phyloP scores from a whole-genome alignment of 1,284 basidiomycete genomes.

The Entoloma clypeatum region DNA sequence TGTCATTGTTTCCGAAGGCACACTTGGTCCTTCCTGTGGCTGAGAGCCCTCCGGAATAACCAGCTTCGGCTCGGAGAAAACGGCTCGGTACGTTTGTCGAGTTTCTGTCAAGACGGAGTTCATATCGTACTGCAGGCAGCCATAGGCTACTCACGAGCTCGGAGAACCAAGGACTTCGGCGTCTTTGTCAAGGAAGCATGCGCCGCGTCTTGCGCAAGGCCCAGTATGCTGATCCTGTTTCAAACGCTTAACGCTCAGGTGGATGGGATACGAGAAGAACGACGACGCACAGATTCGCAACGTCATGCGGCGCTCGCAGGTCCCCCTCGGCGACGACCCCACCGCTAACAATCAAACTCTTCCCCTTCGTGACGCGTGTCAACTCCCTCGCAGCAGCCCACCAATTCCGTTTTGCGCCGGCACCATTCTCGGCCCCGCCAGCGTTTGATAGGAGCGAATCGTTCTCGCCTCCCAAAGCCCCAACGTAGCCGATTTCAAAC shows the following conservation, averaged over 20 bases:
- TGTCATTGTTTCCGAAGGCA: not conserved
- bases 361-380: constrained; percentile 72
- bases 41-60: constrained; percentile 42
- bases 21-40: not conserved
- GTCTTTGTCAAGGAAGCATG: constrained; percentile 57
- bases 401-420: constrained; percentile 69
- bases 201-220: constrained; percentile 60
- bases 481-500: constrained; percentile 79
- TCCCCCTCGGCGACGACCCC: constrained; percentile 56
- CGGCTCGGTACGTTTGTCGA: constrained; percentile 58
- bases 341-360: constrained; percentile 64
- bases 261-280: not conserved
- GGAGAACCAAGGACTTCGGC: constrained; percentile 63
- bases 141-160: constrained; percentile 78
- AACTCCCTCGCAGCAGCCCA: constrained; percentile 76
- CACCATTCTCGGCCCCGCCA: constrained; percentile 49
- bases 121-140: no score
- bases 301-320: constrained; percentile 63
- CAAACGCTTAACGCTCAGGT: constrained; percentile 6
- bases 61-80: constrained; percentile 66
- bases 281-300: constrained; percentile 64
- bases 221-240: constrained; percentile 59
- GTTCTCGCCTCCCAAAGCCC: constrained; percentile 61
- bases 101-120: no score
- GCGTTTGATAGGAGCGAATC: constrained; percentile 42